These are phyloP conservation scores for Leucosporidium creatinivorum DNA, from an alignment of 768 basidiomycete species.

Conservation along the genomic window DNA sequence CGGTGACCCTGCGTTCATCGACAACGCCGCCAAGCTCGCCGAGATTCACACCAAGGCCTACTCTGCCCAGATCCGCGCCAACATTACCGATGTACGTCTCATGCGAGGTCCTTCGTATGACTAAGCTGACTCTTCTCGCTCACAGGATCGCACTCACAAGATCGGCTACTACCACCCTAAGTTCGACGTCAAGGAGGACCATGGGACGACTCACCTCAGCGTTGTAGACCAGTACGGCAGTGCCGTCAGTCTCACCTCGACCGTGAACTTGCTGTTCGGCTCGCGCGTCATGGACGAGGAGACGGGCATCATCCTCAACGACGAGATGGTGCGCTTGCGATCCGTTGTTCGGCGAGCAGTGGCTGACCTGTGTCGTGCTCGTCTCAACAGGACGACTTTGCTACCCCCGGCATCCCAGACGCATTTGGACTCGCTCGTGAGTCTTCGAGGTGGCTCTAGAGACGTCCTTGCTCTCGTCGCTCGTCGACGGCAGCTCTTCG, in stretches of 20 bases:
- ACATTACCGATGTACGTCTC: slow-evolving; percentile 70
- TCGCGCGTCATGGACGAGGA: slow-evolving; percentile 75
- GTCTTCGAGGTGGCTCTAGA: slow-evolving; percentile 51
- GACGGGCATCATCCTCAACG: slow-evolving; percentile 83
- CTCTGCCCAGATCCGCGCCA: slow-evolving; percentile 54
- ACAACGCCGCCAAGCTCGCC: slow-evolving; percentile 23
- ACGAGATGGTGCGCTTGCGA: slow-evolving; percentile 52
- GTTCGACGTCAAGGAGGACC: slow-evolving; percentile 67
- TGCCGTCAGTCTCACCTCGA: slow-evolving; percentile 74
- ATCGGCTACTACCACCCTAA: slow-evolving; percentile 76
- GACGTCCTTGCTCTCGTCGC: slow-evolving; percentile 33
- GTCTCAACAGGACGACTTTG: slow-evolving; percentile 58
- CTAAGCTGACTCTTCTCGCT: slow-evolving; percentile 14
- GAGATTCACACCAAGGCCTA: slow-evolving; percentile 44
- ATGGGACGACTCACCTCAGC: slow-evolving; percentile 90
- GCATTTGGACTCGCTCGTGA: slow-evolving; percentile 74
- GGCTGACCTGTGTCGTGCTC: slow-evolving; percentile 45
- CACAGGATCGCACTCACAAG: slow-evolving; percentile 69
- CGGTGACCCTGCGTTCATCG: slow-evolving; percentile 61
- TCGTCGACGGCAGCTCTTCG: neutral
- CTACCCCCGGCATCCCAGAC: slow-evolving; percentile 73
- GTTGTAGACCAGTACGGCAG: slow-evolving; percentile 76
- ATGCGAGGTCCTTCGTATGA: slow-evolving; percentile 1
- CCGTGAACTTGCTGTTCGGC: slow-evolving; percentile 84
- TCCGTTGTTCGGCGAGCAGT: neutral